Percentiles rank a stretch among this genome's conserved stretches.
Conservation (phyloP, 2,329 filamentous ascomycete species). For the Sporothrix pallida region DNA sequence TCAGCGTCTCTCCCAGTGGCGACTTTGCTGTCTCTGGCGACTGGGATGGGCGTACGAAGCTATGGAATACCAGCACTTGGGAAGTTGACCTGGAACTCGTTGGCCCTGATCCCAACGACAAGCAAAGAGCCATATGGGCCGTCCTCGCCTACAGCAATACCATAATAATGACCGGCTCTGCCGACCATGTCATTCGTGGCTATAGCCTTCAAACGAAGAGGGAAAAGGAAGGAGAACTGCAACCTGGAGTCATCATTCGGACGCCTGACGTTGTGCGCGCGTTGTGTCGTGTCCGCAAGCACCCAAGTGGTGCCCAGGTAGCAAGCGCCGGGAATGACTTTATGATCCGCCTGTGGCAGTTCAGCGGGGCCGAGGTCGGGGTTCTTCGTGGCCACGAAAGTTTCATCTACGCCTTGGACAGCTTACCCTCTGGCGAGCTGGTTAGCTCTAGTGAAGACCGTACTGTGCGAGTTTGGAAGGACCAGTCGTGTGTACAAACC, state of each 20-base stretch:
- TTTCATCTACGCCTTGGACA: conserved; percentile 87
- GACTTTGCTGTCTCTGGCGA: conserved; percentile 84
- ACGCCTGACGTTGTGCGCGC: conserved; percentile 86
- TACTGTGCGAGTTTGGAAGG: conserved; percentile 89
- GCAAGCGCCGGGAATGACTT: conserved; percentile 95
- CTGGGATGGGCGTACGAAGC: conserved; percentile 86
- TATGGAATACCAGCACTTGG: conserved; percentile 89
- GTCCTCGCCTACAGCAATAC: conserved; percentile 81
- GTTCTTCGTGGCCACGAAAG: conserved; percentile 88
- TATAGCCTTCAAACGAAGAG: conserved; percentile 68
- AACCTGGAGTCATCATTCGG: conserved; percentile 61
- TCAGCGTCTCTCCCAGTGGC: conserved; percentile 77
- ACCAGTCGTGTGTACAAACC: conserved; percentile 83
- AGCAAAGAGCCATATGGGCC: conserved; percentile 75
- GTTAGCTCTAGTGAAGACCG: conserved; percentile 93
- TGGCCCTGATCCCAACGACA: conserved; percentile 54
- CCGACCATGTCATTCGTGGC: conserved; percentile 86
- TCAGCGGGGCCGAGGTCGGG: conserved; percentile 76
- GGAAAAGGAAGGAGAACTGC: conserved; percentile 57
- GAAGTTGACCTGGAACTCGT: conserved; percentile 73
- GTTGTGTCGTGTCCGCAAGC: conserved; percentile 77
- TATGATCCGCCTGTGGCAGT: conserved; percentile 82
- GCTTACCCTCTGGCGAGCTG: conserved; percentile 81
- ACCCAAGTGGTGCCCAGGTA: conserved; percentile 86
- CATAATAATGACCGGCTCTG: conserved; percentile 87